Base-by-base conservation (phyloP, 805 yeast species). In the Metschnikowia cubensis region DNA sequence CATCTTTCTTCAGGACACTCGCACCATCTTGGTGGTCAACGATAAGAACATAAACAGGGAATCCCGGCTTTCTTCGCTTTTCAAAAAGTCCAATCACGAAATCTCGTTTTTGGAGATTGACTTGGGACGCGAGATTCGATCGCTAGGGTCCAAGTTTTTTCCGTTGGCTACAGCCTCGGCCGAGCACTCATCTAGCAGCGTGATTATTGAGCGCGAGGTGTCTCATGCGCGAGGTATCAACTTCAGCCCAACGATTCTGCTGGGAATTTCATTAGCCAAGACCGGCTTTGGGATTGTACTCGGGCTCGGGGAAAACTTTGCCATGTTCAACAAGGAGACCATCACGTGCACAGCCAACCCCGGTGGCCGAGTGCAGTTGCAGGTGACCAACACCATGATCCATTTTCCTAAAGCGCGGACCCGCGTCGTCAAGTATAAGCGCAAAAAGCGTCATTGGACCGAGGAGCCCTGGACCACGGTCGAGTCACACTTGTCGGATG, bases 301-400 rank as follows among this genome's bases (percentile, higher is more conserved):
- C 32, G 51, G 47, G 17, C 33, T 43, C 13, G 47, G 51, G 3
- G 35, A 50, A n/a, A 45, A 44, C 20, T 22, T 46, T 17, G 40
- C 42, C 17, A 21, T 42, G 22, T 45, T 51, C 37, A 55, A 52
- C 35, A 44, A 49, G 18, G 56, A 55, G 32, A 50, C 43, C 14
- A 44, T 57, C 35, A 49, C 54, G 18, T 57, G 60, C 48, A 40
- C 49, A 10, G 54, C 59, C 15, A 32, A 45, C 7, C 50, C 60
- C 8, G 60, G 60, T 4, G 59, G 55, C 33, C 43, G 48, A 4
- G 56, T 43, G 29, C 60, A 57, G 47, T 38, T 57, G 37, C 60
- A 57, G 48, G 57, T 51, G 18, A 57, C 54, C 44, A 57, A 49
- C 40, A 42, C 45, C 17, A 54, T 57, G 54, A 48, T 51, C 14